Evolutionary conservation across 2,329 filamentous ascomycete genomes (phyloP).

Genomic region (Coniochaeta sp.): DNA sequence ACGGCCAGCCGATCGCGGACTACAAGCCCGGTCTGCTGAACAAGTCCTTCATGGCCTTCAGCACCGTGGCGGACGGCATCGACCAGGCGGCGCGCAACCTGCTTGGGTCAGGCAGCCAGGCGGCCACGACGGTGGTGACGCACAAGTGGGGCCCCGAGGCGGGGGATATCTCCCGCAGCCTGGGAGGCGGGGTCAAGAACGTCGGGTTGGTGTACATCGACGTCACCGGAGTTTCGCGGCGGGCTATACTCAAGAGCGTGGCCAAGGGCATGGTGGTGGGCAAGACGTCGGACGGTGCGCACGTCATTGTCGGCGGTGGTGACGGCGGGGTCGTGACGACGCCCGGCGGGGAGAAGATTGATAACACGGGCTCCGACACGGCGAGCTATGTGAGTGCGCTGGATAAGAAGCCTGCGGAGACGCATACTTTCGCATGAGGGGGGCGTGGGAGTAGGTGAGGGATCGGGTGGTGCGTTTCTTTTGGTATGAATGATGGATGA

Average conservation of each 20-base stretch:
- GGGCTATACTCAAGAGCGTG: constrained; percentile 87
- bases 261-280: constrained; percentile 95
- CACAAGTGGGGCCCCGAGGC: constrained; percentile 87
- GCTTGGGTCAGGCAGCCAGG: constrained; percentile 64
- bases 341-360: constrained; percentile 11
- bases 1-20: constrained; percentile 54
- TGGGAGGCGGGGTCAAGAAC: constrained; percentile 88
- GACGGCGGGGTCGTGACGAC: constrained; percentile 26
- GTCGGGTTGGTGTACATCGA: constrained; percentile 97
- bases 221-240: constrained; percentile 82
- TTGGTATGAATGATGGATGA: background rate
- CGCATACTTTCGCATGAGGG: constrained; percentile 8
- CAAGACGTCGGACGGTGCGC: constrained; percentile 65
- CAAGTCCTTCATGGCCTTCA: constrained; percentile 94
- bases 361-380: constrained; percentile 15
- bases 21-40: constrained; percentile 93
- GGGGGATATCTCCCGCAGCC: constrained; percentile 63
- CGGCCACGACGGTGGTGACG: constrained; percentile 80
- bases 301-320: constrained; percentile 65
- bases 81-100: constrained; percentile 79
- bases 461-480: background rate
- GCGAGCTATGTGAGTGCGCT: constrained; percentile 8
- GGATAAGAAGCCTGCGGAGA: constrained; percentile 5
- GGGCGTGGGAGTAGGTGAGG: background rate
- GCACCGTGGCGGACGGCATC: constrained; percentile 87